These are phyloP conservation scores for Sextonia rubra DNA, from an alignment of 164 flowering plant species.

Conservation along the genomic window DNA sequence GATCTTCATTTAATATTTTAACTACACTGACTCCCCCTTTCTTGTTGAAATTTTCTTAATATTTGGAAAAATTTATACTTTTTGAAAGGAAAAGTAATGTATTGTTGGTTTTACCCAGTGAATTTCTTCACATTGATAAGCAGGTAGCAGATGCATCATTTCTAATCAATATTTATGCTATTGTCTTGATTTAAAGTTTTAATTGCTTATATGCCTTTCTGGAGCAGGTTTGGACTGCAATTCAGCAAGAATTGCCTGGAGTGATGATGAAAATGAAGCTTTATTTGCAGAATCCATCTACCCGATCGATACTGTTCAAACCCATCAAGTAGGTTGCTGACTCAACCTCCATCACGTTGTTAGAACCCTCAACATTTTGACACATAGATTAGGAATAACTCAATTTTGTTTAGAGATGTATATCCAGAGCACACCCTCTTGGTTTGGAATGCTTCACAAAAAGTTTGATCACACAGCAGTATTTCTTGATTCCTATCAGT, in stretches of 20 bases:
- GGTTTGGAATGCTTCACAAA: background rate
- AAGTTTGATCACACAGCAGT: too few relatives aligned
- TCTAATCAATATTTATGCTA: background rate
- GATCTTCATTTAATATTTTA: too few relatives aligned
- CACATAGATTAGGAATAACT: background rate
- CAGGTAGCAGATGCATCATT: background rate
- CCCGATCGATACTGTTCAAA: constrained; percentile 88
- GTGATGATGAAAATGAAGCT: constrained; percentile 88
- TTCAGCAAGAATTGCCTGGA: constrained; percentile 71
- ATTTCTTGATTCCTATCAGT: too few relatives aligned
- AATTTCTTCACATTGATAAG: background rate
- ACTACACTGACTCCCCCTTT: too few relatives aligned
- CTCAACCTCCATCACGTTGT: background rate
- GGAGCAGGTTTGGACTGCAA: constrained; percentile 60
- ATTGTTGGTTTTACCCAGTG: too few relatives aligned
- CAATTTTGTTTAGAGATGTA: background rate
- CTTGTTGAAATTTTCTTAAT: too few relatives aligned
- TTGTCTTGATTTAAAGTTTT: background rate
- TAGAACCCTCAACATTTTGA: background rate
- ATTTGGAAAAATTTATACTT: too few relatives aligned
- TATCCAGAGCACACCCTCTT: background rate
- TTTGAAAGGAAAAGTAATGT: too few relatives aligned
- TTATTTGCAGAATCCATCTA: constrained; percentile 85
- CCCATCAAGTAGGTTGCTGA: constrained; percentile 79
- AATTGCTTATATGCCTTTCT: constrained; percentile 3